These are phyloP conservation scores for Pyrenochaeta sp. DNA, from an alignment of 2,329 filamentous ascomycete genomes.

Conservation along the genomic window DNA sequence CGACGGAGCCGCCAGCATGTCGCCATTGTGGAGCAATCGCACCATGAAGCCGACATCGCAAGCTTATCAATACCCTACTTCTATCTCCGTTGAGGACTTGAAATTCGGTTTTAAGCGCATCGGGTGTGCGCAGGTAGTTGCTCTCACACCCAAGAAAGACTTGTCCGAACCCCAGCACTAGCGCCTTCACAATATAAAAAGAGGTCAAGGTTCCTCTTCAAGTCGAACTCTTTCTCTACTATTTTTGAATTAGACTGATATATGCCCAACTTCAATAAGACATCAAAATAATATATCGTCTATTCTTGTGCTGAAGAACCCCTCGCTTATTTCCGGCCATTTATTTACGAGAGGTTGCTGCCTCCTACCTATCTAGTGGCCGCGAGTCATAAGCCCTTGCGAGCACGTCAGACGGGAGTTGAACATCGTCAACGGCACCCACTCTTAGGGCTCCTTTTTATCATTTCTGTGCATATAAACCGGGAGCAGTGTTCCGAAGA, in stretches of 20 bases:
- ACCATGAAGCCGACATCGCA: conserved; percentile 8
- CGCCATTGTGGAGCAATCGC: conserved; percentile 15
- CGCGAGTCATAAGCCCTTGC: conserved; percentile 3
- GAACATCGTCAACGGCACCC: conserved; percentile 9
- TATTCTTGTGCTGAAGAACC: no score
- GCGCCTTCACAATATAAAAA: no score
- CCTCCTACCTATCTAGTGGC: neutral
- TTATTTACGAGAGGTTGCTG: neutral
- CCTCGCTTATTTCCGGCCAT: neutral
- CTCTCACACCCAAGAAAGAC: no score
- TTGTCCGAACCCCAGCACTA: no score
- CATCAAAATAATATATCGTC: no score
- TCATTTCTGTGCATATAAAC: neutral
- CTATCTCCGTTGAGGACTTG: neutral
- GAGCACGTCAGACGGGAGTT: conserved; percentile 7
- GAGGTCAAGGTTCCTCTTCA: no score
- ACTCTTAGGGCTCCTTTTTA: conserved; percentile 1
- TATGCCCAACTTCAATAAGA: no score
- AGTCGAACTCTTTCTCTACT: no score
- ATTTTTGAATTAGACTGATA: no score
- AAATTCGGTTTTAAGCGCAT: conserved; percentile 2
- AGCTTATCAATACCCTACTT: neutral
- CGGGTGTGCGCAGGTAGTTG: neutral
- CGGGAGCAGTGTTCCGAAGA: neutral
- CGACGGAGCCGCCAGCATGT: conserved; percentile 1